Conservation (phyloP, 768 basidiomycete genomes). For the Amanita pallidorosea region DNA sequence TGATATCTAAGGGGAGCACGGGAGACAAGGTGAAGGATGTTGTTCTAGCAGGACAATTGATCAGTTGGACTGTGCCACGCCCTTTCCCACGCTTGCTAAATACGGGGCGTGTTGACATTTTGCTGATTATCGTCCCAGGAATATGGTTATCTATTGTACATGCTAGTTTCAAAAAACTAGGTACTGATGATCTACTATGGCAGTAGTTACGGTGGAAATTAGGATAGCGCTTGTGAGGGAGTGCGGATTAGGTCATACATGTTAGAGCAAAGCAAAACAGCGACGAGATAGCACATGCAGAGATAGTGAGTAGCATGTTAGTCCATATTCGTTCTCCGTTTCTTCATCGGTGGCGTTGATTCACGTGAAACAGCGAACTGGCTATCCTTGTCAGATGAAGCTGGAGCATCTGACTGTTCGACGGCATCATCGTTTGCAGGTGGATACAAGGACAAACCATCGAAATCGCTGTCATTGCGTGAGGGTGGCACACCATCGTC, state of each 20-base stretch:
- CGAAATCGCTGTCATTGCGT: constrained; percentile 21
- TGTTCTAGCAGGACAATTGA: constrained; percentile 2
- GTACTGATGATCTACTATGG: background rate
- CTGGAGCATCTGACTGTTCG: constrained; percentile 11
- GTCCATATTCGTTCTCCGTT: constrained; percentile 32
- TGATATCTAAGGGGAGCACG: constrained; percentile 2
- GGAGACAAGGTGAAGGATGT: background rate
- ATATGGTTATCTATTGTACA: background rate
- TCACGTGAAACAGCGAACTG: constrained; percentile 9
- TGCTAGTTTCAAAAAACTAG: background rate
- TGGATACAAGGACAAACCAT: constrained; percentile 18
- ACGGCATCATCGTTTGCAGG: constrained; percentile 20
- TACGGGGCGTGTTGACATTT: background rate
- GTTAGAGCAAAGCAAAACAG: constrained; percentile 17
- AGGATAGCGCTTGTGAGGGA: constrained; percentile 3
- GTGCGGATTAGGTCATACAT: constrained; percentile 10
- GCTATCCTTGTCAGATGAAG: constrained; percentile 3
- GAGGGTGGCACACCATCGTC: constrained; percentile 7
- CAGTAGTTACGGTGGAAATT: background rate
- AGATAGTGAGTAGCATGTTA: constrained; percentile 7
- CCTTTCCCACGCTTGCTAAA: constrained; percentile 4
- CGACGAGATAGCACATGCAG: constrained; percentile 14
- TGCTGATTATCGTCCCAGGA: background rate
- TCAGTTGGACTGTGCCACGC: background rate
- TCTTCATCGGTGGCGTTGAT: constrained; percentile 37